These are phyloP conservation scores for Arabidopsis hybrid DNA, from an alignment of 441 rosid genomes.

Conservation along the genomic window DNA sequence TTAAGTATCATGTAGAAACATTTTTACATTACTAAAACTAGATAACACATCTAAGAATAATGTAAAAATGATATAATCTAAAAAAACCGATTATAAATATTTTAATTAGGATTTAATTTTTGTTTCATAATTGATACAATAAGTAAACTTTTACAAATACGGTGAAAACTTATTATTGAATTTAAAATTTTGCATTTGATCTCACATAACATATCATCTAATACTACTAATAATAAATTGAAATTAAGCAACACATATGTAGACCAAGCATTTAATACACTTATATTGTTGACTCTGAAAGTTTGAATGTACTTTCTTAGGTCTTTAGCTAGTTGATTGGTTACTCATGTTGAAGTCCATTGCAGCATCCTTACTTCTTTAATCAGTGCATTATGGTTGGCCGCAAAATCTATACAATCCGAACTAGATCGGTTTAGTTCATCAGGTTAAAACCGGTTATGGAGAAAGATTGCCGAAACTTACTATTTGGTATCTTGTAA, in stretches of 20 bases:
- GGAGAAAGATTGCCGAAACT: not conserved
- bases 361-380: not conserved
- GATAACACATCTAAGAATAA: not conserved
- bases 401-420: not conserved
- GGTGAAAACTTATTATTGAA: not conserved
- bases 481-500: not conserved
- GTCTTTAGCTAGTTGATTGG: not conserved
- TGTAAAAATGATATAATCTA: not conserved
- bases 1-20: not conserved
- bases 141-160: not conserved
- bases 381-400: not conserved
- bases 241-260: not conserved
- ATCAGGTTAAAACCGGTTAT: not conserved
- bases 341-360: not conserved
- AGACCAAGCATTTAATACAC: not conserved
- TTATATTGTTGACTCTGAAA: not conserved
- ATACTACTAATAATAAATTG: not conserved
- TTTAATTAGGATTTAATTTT: not conserved
- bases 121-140: not conserved
- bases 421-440: no score
- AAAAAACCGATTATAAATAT: no score
- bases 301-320: not conserved
- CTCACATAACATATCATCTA: not conserved
- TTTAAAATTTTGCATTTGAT: not conserved
- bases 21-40: not conserved